Conservation (phyloP, 2,329 filamentous ascomycete genomes). For the Alternaria longipes region DNA sequence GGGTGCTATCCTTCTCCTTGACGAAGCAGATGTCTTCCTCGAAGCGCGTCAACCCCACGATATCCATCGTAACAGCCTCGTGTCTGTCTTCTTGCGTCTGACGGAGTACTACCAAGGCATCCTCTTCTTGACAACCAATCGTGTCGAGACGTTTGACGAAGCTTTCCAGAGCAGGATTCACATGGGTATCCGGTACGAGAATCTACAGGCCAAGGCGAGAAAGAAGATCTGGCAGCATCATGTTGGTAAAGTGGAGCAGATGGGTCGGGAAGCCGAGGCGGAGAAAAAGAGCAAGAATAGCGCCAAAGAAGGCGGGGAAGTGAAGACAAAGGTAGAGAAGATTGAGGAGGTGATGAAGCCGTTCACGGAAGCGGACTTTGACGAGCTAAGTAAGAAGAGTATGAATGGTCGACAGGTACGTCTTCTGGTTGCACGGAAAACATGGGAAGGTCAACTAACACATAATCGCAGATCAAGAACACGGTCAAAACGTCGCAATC, state of each 20-base stretch:
- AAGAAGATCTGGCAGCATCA: conserved; percentile 86
- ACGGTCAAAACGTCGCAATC: conserved; percentile 84
- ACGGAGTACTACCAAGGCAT: conserved; percentile 95
- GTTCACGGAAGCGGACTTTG: conserved; percentile 74
- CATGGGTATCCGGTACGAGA: conserved; percentile 82
- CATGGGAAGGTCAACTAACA: conserved; percentile 13
- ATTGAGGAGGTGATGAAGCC: conserved; percentile 46
- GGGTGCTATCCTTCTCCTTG: conserved; percentile 84
- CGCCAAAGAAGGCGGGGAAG: background rate
- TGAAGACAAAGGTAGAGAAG: background rate
- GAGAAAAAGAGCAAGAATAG: conserved; percentile 51
- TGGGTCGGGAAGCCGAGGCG: conserved; percentile 63
- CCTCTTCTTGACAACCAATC: conserved; percentile 87
- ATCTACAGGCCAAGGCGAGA: conserved; percentile 75
- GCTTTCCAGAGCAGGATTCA: conserved; percentile 86
- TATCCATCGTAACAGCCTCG: conserved; percentile 83
- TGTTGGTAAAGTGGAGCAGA: conserved; percentile 72
- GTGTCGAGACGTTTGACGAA: conserved; percentile 87
- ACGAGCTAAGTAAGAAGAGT: conserved; percentile 71
- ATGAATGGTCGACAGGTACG: conserved; percentile 73
- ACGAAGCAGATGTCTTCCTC: conserved; percentile 72
- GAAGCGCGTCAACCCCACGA: conserved; percentile 85
- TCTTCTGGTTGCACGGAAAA: conserved; percentile 7
- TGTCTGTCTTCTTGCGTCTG: conserved; percentile 85
- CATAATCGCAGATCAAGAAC: conserved; percentile 79